Evolutionary conservation across 768 basidiomycete genomes (phyloP).

Genomic region (Tephrocybe sp.): DNA sequence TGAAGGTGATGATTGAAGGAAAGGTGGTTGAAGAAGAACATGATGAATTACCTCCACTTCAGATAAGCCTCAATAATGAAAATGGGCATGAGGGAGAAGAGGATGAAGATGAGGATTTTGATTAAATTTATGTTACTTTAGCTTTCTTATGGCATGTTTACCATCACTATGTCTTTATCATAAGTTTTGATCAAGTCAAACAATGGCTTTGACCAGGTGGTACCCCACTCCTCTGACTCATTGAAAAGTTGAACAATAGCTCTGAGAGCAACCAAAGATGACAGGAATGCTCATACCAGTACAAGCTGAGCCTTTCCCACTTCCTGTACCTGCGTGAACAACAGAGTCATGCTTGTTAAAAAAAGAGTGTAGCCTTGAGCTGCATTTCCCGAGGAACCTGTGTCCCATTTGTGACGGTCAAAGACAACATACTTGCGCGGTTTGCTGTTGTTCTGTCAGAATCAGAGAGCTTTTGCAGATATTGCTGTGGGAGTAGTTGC

Average conservation of each 20-base stretch:
- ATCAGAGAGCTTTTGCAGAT: not conserved
- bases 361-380: conserved; percentile 18
- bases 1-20: not conserved
- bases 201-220: conserved; percentile 18
- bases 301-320: conserved; percentile 20
- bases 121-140: not conserved
- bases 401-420: not conserved
- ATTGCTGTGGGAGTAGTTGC: not conserved
- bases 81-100: not conserved
- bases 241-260: conserved; percentile 13
- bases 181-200: not conserved
- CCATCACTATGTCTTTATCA: not conserved
- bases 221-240: conserved; percentile 23
- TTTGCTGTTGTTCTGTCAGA: not conserved
- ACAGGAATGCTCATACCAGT: conserved; percentile 13
- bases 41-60: not conserved
- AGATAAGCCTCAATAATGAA: not conserved
- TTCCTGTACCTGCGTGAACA: conserved; percentile 24
- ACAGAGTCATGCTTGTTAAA: conserved; percentile 18
- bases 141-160: not conserved
- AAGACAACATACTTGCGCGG: not conserved
- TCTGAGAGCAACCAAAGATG: conserved; percentile 5
- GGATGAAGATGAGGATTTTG: not conserved
- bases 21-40: not conserved
- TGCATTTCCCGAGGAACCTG: conserved; percentile 23